Base-by-base conservation (phyloP, 139 green algal species). In the Micractinium conductrix region DNA sequence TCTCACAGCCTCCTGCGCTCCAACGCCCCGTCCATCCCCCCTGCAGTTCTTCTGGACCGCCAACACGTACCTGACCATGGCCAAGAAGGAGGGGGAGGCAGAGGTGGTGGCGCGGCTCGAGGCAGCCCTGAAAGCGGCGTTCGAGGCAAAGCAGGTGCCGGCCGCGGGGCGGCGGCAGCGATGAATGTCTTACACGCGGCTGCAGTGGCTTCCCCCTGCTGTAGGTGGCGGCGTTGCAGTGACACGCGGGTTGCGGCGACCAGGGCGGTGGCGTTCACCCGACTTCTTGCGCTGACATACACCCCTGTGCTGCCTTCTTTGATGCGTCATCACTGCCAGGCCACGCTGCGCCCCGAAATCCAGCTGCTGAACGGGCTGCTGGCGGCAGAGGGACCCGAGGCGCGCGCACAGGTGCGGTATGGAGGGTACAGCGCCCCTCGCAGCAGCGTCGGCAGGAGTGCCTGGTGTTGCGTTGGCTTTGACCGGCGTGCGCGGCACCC, bases 321-420 rank as follows among this genome's bases (percentile, higher is more conserved):
- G n/a, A n/a, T n/a, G n/a, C n/a, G n/a, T n/a, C n/a, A n/a, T n/a
- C n/a, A n/a, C 63, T 43, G 7, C 37, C 68, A 74, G 70, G 89
- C 92, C 69, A 93, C 92, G 33, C 82, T 95, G 37, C 83, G 92
- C 8, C 92, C 92, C 1, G 91, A 95, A 81, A 95, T 95, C 63
- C 91, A 90, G 67, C 83, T 93, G 63, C 70, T 91, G 42, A 92
- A 92, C 65, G 78, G 65, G 26, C 35, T 85, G 40, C 44, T 79
- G 58, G 84, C 71, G 35, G 78, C 62, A 42, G 69, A 84, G 62
- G 55, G 43, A 0, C 17, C 40, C 28, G 37, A 67, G 78, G 63
- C 73, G 50, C 70, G 80, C 16, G 33, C 86, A 58, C 35, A 71
- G 76, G 76, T 82, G 76, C 4, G 76, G 37, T 62, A 4, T 14